Evolutionary conservation across 2,329 filamentous ascomycete species (phyloP), one percentile per base, ranked within the genome.

Genomic region (Phialophora verrucosa): DNA sequence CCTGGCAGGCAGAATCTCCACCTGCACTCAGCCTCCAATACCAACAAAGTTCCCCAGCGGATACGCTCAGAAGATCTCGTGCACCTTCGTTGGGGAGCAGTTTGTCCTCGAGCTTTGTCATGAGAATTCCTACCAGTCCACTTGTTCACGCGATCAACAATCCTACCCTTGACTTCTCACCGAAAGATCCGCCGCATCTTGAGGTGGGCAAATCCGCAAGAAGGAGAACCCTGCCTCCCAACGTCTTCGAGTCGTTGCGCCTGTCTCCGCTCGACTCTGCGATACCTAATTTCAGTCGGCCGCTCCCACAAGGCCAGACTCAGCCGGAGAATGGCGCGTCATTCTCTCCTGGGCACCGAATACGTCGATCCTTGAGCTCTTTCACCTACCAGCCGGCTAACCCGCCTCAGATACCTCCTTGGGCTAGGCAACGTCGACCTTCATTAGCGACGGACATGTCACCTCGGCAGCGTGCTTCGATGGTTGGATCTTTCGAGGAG

Each of bases 401-500:
- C 32, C 82, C 82, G 25, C 82, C 86, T 17, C 83, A 85, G 59
- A 83, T 83, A 4, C 82, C 85, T 1, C 78, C 79, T 0, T 78
- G 84, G 53, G 74, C 85, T 8, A 83, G 84, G 3, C 82, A 87
- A 2, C 77, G 83, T 17, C 84, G 92, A 51, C 88, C 90, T 0
- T 97, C 93, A 0, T 82, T 91, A 54, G 85, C 87, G 17, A 88
- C 90, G 0, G 93, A 97, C 54, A 81, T 83, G 2, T 92, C 92
- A 2, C 90, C 92, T 3, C 81, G 95, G 31, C 91, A 94, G 64
- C 92, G 96, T 78, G 93, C 94, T 8, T 93, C 93, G 3, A 96
- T 99, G 91, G 94, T 98, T 1, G 95, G 95, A 1, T 97, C 94
- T 1, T 99, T 97, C 73, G 95, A 99, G 78, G 95, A 99, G 79